These are phyloP conservation scores for Eutypa lata DNA, from an alignment of 2,329 filamentous ascomycete species.

Conservation along the genomic window DNA sequence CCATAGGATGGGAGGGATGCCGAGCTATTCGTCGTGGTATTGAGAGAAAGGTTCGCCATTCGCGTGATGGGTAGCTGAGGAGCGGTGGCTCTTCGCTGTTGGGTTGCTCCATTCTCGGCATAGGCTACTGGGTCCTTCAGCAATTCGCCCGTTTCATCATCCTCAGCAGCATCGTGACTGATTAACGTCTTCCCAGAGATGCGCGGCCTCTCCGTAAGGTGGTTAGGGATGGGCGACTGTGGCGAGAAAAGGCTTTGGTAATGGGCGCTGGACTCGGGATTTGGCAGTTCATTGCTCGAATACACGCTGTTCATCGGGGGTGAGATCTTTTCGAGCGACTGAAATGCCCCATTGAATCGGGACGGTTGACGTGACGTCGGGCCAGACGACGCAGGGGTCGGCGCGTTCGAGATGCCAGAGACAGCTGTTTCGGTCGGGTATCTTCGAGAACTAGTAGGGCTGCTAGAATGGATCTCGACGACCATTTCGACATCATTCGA, in stretches of 20 bases:
- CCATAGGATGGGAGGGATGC: conserved; percentile 50
- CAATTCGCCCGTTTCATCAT: conserved; percentile 71
- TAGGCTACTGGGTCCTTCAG: conserved; percentile 70
- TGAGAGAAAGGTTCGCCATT: conserved; percentile 69
- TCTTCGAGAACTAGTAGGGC: conserved; percentile 38
- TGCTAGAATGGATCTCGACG: conserved; percentile 54
- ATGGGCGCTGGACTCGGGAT: conserved; percentile 49
- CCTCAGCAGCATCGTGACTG: conserved; percentile 63
- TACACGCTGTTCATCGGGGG: conserved; percentile 55
- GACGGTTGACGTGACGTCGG: conserved; percentile 50
- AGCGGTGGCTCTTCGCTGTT: conserved; percentile 66
- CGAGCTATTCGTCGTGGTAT: conserved; percentile 58
- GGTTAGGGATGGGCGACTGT: conserved; percentile 69
- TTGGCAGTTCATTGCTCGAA: conserved; percentile 57
- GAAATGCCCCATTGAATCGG: conserved; percentile 61
- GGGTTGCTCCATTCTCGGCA: conserved; percentile 63
- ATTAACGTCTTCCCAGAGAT: conserved; percentile 70
- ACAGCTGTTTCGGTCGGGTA: conserved; percentile 48
- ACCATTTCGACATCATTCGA: conserved; percentile 54
- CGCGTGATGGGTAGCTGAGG: conserved; percentile 67
- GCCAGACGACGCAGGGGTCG: conserved; percentile 43
- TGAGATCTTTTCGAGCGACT: conserved; percentile 58
- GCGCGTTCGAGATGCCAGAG: conserved; percentile 38
- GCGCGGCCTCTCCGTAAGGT: conserved; percentile 58
- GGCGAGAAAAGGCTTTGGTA: conserved; percentile 68